Percentiles rank a stretch among this genome's conserved stretches.
phyloP scores from a whole-genome alignment of 1,139 yeast genomes.

The Pichia terricola region DNA sequence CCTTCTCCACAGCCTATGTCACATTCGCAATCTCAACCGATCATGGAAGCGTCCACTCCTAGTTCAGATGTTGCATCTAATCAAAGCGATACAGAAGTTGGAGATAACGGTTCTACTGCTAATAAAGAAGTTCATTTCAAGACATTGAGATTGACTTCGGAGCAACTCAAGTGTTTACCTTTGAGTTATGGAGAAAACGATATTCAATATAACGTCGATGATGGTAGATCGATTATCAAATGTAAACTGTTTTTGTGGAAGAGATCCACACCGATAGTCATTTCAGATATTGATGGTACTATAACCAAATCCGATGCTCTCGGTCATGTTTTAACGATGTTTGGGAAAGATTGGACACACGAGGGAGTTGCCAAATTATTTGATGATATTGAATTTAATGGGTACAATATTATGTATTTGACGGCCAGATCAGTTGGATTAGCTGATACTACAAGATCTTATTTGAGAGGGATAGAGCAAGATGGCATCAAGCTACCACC shows the following conservation, averaged over 20 bases:
- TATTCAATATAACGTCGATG: constrained; percentile 67
- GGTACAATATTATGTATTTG: constrained; percentile 85
- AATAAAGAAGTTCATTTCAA: constrained; percentile 45
- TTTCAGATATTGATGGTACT: constrained; percentile 97
- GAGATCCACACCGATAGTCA: constrained; percentile 77
- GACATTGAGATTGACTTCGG: constrained; percentile 84
- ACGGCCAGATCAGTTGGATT: constrained; percentile 96
- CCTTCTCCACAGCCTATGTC: neutral
- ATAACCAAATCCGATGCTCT: constrained; percentile 96
- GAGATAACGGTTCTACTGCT: too few species aligned
- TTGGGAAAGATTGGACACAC: constrained; percentile 98
- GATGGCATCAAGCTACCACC: constrained; percentile 63
- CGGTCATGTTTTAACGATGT: constrained; percentile 89
- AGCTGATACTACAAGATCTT: constrained; percentile 86
- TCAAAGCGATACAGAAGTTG: too few species aligned
- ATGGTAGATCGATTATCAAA: constrained; percentile 67
- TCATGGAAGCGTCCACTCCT: too few species aligned
- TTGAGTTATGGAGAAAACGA: constrained; percentile 75
- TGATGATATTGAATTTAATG: constrained; percentile 75
- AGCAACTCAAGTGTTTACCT: constrained; percentile 67
- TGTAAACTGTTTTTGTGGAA: constrained; percentile 83
- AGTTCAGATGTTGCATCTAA: too few species aligned
- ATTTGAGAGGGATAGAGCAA: constrained; percentile 70
- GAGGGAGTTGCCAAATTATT: constrained; percentile 89
- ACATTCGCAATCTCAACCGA: neutral